A percentile compares a stretch with the other conserved stretches of the same genome.
Conservation (phyloP, 192 early-diverging fungal genomes). For the Podila verticillata region DNA sequence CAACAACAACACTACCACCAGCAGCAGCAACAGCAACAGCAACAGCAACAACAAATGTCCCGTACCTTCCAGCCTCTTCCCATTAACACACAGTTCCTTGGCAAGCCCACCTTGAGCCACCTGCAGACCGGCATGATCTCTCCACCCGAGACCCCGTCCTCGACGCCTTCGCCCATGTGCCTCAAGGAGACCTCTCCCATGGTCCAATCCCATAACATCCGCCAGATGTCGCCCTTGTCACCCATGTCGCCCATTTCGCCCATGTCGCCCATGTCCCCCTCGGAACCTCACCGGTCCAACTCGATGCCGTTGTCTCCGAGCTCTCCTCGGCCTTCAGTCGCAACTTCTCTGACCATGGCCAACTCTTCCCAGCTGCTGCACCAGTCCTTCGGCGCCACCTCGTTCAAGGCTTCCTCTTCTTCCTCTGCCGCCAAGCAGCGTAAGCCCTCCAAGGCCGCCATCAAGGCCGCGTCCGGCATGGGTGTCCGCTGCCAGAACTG, state of each 20-base stretch:
- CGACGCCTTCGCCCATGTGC: conserved; percentile 20
- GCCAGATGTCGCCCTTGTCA: conserved; percentile 4
- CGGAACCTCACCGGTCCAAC: not conserved
- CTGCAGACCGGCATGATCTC: conserved; percentile 15
- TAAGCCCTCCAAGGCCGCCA: conserved; percentile 27
- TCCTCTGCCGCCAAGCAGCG: conserved; percentile 66
- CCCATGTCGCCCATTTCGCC: conserved; percentile 15
- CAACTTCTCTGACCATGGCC: not conserved
- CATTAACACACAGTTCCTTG: not conserved
- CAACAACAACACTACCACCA: not conserved
- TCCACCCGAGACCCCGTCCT: conserved; percentile 33
- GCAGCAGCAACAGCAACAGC: not conserved
- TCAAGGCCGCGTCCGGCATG: conserved; percentile 27
- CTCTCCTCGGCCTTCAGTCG: not conserved
- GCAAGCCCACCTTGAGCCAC: not conserved
- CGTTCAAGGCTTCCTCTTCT: not conserved
- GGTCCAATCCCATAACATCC: not conserved
- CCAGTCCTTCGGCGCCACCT: not conserved
- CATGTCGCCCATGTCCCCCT: not conserved
- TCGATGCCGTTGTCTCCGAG: not conserved
- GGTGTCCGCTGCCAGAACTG: conserved; percentile 69
- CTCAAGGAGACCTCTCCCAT: not conserved
- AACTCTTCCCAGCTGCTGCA: not conserved
- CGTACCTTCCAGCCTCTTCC: not conserved
- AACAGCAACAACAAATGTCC: not conserved